phyloP scores from a whole-genome alignment of 1,284 basidiomycete genomes.

The Puccinia coronata region DNA sequence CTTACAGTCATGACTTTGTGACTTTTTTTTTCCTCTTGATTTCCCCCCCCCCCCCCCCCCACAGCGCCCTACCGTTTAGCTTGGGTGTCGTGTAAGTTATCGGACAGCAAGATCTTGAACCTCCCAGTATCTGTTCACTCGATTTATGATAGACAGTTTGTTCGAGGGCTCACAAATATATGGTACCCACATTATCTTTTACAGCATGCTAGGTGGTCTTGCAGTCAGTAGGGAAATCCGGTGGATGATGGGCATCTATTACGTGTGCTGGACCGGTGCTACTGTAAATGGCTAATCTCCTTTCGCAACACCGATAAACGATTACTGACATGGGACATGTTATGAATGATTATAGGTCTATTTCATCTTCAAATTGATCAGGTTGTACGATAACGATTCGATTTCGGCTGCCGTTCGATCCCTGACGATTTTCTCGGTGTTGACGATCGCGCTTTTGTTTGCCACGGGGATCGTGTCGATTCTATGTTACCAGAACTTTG shows the following conservation, averaged over 20 bases:
- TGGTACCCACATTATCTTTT: neutral
- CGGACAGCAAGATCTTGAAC: neutral
- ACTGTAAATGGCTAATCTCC: neutral
- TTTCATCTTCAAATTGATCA: conserved; percentile 34
- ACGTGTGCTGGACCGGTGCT: conserved; percentile 30
- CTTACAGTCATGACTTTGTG: neutral
- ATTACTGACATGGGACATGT: neutral
- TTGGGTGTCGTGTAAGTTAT: conserved; percentile 22
- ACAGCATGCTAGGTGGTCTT: conserved; percentile 38
- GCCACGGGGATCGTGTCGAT: conserved; percentile 34
- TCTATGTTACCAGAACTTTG: conserved; percentile 44
- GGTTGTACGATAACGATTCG: conserved; percentile 22
- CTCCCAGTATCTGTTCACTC: neutral
- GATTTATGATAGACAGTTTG: no score
- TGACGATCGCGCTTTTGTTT: conserved; percentile 30
- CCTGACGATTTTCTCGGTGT: conserved; percentile 37
- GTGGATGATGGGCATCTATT: conserved; percentile 44
- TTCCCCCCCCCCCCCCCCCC: neutral
- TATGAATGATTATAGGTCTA: conserved; percentile 24
- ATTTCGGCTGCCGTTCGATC: conserved; percentile 20
- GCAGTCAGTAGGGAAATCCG: conserved; percentile 34
- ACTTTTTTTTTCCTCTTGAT: neutral
- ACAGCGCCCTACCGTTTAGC: conserved; percentile 7
- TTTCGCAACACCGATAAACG: neutral
- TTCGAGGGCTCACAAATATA: no score